A percentile compares a stretch with the other conserved stretches of the same genome.
Conservation (phyloP, 78 protist species). For the Isochrysis galbana region DNA sequence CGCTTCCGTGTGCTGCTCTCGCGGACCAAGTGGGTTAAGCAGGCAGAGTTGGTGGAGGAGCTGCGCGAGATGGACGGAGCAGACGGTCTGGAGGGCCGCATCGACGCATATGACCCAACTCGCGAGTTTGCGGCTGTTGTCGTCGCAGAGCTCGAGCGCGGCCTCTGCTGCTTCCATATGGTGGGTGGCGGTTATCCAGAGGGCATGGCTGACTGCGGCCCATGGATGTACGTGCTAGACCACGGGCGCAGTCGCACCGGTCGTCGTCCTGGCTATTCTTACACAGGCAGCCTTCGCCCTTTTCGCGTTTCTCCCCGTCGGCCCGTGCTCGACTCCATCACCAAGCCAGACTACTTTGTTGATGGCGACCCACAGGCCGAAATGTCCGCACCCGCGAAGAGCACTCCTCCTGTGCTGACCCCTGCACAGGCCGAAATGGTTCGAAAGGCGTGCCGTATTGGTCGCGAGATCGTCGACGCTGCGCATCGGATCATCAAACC, state of each 20-base stretch:
- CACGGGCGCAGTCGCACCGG: neutral
- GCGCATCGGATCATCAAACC: slow-evolving; percentile 52
- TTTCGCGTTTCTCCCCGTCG: neutral
- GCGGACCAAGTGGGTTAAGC: neutral
- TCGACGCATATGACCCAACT: too few relatives aligned
- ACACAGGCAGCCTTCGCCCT: neutral
- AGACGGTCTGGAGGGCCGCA: neutral
- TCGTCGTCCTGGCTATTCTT: neutral
- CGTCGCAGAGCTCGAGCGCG: neutral
- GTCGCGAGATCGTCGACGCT: slow-evolving; percentile 87
- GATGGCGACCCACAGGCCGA: neutral
- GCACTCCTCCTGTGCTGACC: neutral
- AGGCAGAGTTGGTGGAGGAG: neutral
- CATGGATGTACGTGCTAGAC: neutral
- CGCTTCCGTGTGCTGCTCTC: neutral
- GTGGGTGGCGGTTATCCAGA: too few relatives aligned
- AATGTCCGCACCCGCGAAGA: neutral
- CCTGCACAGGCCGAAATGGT: neutral
- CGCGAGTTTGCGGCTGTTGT: neutral
- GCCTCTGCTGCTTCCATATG: too few relatives aligned
- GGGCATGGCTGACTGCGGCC: neutral
- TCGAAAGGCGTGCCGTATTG: slow-evolving; percentile 27
- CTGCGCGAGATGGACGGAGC: too few relatives aligned
- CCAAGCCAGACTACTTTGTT: slow-evolving; percentile 43
- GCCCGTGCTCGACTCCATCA: slow-evolving; percentile 40